These are phyloP conservation scores for Plectosphaerella plurivora DNA, from an alignment of 2,329 filamentous ascomycete genomes.

Conservation along the genomic window DNA sequence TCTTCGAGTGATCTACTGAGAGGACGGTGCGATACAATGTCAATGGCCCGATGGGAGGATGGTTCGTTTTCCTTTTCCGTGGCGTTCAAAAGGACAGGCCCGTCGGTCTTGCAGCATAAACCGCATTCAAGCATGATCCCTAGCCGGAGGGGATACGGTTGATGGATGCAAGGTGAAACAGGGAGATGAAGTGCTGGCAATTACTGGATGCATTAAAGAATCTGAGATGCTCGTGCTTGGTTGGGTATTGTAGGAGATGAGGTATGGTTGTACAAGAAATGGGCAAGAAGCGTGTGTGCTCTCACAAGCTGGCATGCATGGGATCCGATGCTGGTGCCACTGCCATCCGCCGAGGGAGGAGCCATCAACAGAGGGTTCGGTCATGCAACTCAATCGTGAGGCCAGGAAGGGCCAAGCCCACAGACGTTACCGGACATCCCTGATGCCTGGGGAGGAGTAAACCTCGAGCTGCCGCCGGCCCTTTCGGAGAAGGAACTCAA, in stretches of 20 bases:
- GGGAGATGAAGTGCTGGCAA: conserved; percentile 7
- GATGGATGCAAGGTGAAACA: conserved; percentile 18
- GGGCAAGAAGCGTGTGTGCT: too few relatives aligned
- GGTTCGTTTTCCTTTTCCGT: conserved; percentile 4
- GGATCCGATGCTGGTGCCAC: too few relatives aligned
- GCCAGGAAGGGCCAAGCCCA: too few relatives aligned
- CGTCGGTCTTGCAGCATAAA: conserved; percentile 27
- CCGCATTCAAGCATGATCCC: conserved; percentile 37
- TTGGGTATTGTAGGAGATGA: conserved; percentile 2
- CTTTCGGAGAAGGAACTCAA: conserved; percentile 81
- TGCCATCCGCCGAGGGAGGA: too few relatives aligned
- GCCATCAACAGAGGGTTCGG: too few relatives aligned
- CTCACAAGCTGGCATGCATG: too few relatives aligned
- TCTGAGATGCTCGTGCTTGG: neutral
- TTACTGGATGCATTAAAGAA: neutral
- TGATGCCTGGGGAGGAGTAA: conserved; percentile 76
- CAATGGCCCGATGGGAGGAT: conserved; percentile 21
- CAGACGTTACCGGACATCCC: conserved; percentile 55
- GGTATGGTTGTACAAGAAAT: neutral
- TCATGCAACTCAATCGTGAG: too few relatives aligned
- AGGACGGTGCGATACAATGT: conserved; percentile 24
- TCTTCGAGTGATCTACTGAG: conserved; percentile 23
- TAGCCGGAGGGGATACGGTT: conserved; percentile 28
- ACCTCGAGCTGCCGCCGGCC: conserved; percentile 77
- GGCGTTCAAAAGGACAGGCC: conserved; percentile 6